Conservation (phyloP, 352 stramenopile genomes). For the Globisporangium spinosum region DNA sequence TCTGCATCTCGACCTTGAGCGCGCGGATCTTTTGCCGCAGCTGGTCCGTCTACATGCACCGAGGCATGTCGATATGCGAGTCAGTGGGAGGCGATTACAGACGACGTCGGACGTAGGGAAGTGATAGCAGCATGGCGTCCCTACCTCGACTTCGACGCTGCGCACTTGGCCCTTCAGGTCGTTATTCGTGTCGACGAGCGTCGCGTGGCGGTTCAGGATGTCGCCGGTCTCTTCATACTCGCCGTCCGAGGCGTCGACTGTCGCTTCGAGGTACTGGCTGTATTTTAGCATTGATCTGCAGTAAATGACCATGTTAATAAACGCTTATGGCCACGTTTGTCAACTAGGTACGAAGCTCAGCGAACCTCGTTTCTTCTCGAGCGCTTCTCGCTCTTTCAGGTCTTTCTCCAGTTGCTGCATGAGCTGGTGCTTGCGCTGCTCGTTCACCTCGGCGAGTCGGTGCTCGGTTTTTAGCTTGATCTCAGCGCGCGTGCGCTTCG, state of each 20-base stretch:
- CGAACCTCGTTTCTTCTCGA: conserved; percentile 61
- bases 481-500: conserved; percentile 85
- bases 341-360: not conserved
- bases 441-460: conserved; percentile 67
- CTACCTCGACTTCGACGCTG: conserved; percentile 55
- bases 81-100: no score
- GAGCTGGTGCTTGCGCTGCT: conserved; percentile 75
- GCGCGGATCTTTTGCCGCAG: conserved; percentile 68
- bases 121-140: not conserved
- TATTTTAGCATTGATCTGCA: conserved; percentile 77
- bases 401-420: conserved; percentile 72
- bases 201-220: conserved; percentile 82
- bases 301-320: not conserved
- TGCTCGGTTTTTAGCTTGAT: conserved; percentile 87
- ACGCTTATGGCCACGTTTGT: not conserved
- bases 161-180: conserved; percentile 79
- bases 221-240: conserved; percentile 85
- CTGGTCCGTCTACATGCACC: conserved; percentile 47
- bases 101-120: no score
- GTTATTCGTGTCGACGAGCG: conserved; percentile 85
- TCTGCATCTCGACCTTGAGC: conserved; percentile 82
- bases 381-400: conserved; percentile 48
- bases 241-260: conserved; percentile 77
- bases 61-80: not conserved
- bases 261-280: conserved; percentile 76